Percentiles rank a stretch among this genome's conserved stretches.
phyloP scores from a whole-genome alignment of 768 basidiomycete species.

The Leccinum arenicola region DNA sequence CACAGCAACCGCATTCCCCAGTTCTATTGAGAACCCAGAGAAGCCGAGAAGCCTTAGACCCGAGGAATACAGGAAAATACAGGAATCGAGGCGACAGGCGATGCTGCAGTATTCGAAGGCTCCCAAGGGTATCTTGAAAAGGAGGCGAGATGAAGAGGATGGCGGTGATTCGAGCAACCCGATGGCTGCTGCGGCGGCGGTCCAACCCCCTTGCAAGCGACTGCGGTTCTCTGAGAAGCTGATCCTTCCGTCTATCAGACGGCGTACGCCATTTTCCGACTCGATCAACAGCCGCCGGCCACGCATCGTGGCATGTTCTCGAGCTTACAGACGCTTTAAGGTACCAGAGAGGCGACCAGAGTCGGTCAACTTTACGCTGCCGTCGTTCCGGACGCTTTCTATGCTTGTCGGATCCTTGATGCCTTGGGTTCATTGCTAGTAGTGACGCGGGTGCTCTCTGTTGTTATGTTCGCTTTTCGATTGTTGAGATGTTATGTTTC shows the following conservation, averaged over 20 bases:
- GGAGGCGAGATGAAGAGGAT: conserved; percentile 24
- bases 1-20: conserved; percentile 9
- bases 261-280: conserved; percentile 16
- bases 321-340: conserved; percentile 14
- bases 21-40: conserved; percentile 16
- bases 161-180: conserved; percentile 3
- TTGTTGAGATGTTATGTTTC: neutral
- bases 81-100: conserved; percentile 29
- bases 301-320: conserved; percentile 12
- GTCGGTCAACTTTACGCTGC: conserved; percentile 30
- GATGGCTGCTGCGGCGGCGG: neutral
- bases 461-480: neutral
- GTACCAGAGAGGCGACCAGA: conserved; percentile 13
- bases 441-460: neutral
- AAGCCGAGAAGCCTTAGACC: conserved; percentile 18
- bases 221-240: conserved; percentile 20
- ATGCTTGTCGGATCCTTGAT: conserved; percentile 31
- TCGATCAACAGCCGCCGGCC: conserved; percentile 15
- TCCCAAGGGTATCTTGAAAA: conserved; percentile 30
- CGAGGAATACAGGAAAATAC: conserved; percentile 25
- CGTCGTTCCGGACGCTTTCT: conserved; percentile 32
- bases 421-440: conserved; percentile 26
- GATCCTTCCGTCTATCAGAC: conserved; percentile 1
- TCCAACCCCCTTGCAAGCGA: conserved; percentile 17
- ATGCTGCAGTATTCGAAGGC: conserved; percentile 20